These are phyloP conservation scores for Debaryomyces castellii DNA, from an alignment of 805 yeast genomes.

Conservation along the genomic window DNA sequence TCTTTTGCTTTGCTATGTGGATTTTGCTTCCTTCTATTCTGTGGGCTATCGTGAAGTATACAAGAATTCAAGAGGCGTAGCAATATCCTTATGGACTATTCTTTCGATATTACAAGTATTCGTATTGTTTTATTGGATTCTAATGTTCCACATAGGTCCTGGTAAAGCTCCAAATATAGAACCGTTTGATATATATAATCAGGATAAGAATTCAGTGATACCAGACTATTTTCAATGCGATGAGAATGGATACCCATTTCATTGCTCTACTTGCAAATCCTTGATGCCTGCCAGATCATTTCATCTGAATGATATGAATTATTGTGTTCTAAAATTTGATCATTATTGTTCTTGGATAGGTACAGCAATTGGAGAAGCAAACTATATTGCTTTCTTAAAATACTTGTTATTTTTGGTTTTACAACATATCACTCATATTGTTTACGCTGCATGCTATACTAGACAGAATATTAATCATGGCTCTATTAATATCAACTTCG, in stretches of 20 bases:
- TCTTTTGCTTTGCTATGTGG: conserved; percentile 35
- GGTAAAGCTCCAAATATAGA: conserved; percentile 44
- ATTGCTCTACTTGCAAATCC: conserved; percentile 68
- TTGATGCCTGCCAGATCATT: conserved; percentile 68
- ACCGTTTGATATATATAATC: conserved; percentile 32
- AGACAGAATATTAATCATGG: conserved; percentile 19
- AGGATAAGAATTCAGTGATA: conserved; percentile 29
- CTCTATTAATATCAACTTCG: conserved; percentile 45
- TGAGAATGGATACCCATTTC: conserved; percentile 68
- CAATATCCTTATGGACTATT: conserved; percentile 37
- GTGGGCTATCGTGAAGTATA: conserved; percentile 43
- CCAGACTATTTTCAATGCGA: conserved; percentile 71
- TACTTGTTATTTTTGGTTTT: conserved; percentile 29
- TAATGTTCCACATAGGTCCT: conserved; percentile 53
- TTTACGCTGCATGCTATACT: conserved; percentile 24
- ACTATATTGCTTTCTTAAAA: conserved; percentile 60
- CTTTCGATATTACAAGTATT: conserved; percentile 20
- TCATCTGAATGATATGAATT: conserved; percentile 56
- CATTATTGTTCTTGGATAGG: conserved; percentile 86
- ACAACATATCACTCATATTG: conserved; percentile 18
- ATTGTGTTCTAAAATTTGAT: conserved; percentile 75
- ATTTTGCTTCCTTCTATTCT: conserved; percentile 44
- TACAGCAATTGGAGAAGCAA: conserved; percentile 63
- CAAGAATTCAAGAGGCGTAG: conserved; percentile 28
- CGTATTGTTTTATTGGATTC: conserved; percentile 40